These are phyloP conservation scores for Aspergillus caelatus DNA, from an alignment of 2,329 filamentous ascomycete species.

Conservation along the genomic window DNA sequence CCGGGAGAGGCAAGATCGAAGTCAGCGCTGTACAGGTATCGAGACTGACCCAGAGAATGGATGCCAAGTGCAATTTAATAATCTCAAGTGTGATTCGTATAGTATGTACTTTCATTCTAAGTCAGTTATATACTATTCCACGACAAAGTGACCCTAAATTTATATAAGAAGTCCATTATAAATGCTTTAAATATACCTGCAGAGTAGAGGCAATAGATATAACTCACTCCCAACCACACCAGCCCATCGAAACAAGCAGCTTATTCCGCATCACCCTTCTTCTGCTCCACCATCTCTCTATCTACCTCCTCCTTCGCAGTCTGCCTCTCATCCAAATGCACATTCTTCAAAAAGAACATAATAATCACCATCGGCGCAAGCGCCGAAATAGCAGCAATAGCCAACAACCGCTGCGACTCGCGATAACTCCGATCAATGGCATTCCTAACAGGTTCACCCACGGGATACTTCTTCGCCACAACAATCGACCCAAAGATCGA, in stretches of 20 bases:
- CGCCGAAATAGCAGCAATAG: slow-evolving; percentile 20
- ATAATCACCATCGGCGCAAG: slow-evolving; percentile 23
- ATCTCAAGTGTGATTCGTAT: too few relatives aligned
- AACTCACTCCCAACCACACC: neutral
- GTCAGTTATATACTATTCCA: too few relatives aligned
- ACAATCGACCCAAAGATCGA: slow-evolving; percentile 27
- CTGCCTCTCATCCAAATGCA: slow-evolving; percentile 20
- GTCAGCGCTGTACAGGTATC: too few relatives aligned
- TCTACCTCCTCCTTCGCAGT: neutral
- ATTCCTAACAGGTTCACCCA: slow-evolving; percentile 15
- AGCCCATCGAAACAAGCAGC: neutral
- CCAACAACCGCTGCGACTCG: slow-evolving; percentile 24
- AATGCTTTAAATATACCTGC: neutral
- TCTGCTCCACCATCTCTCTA: neutral
- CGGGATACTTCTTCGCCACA: slow-evolving; percentile 19
- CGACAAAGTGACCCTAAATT: neutral
- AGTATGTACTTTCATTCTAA: too few relatives aligned
- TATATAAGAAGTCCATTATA: too few relatives aligned
- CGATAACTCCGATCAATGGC: slow-evolving; percentile 26
- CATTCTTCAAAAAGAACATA: slow-evolving; percentile 27
- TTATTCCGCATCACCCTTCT: neutral
- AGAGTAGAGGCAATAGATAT: neutral
- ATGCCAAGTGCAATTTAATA: too few relatives aligned
- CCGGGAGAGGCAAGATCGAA: too few relatives aligned
- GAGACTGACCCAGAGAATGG: too few relatives aligned